These are phyloP conservation scores for Beta vulgaris DNA, from an alignment of 148 eudicot species.

Conservation along the genomic window DNA sequence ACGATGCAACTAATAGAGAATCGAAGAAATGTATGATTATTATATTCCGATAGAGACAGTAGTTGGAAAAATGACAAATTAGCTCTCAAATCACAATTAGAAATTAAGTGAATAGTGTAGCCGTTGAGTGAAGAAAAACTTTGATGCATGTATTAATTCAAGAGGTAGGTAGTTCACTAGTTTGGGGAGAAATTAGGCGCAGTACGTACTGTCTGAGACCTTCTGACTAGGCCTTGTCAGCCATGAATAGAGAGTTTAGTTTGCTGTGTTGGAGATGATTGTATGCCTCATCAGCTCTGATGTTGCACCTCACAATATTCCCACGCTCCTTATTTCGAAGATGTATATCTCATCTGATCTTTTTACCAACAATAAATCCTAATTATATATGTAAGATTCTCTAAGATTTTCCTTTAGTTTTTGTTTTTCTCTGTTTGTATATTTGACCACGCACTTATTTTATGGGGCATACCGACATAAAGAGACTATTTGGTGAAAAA, in stretches of 20 bases:
- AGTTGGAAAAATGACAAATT: too few relatives aligned
- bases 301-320: slow-evolving; percentile 8
- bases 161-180: background rate
- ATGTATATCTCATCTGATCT: background rate
- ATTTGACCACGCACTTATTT: background rate
- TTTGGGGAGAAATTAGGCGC: slow-evolving; percentile 15
- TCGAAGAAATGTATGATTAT: too few relatives aligned
- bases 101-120: too few relatives aligned
- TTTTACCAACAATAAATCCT: background rate
- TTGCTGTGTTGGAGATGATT: slow-evolving; percentile 27
- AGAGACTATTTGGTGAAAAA: too few relatives aligned
- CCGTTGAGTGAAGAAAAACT: background rate
- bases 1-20: too few relatives aligned
- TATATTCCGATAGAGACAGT: too few relatives aligned
- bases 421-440: background rate
- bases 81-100: too few relatives aligned
- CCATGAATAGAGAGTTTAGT: slow-evolving; percentile 1
- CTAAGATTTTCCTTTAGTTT: slow-evolving; percentile 15
- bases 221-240: slow-evolving; percentile 11
- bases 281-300: slow-evolving; percentile 36
- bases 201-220: background rate
- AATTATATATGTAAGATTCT: background rate
- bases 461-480: background rate
- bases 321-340: background rate
- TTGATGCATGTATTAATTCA: background rate